Evolutionary conservation across 805 yeast species (phyloP).

Genomic region (Suhomyces sp.): DNA sequence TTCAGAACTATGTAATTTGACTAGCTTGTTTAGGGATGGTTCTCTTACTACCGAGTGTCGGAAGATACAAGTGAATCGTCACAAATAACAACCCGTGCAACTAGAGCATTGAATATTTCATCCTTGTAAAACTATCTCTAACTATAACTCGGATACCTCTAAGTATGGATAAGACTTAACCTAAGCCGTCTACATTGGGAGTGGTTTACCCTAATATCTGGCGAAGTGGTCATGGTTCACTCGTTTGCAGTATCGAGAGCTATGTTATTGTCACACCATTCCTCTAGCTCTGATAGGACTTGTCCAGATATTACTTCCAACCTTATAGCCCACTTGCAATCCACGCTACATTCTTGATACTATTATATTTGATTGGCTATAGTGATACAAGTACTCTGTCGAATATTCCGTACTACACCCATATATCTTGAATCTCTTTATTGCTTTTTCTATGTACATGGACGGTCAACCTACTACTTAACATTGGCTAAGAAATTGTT

Average conservation of each 20-base stretch:
- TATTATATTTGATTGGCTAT: too few species aligned
- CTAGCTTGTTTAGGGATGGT: too few species aligned
- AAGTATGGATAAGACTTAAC: neutral
- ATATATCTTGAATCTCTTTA: neutral
- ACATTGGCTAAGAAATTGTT: slow-evolving; percentile 72
- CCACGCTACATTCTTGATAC: neutral
- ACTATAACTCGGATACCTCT: too few species aligned
- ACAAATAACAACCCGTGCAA: too few species aligned
- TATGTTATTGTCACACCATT: neutral
- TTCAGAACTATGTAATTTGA: too few species aligned
- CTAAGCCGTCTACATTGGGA: neutral
- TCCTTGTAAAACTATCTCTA: too few species aligned
- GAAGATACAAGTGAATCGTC: too few species aligned
- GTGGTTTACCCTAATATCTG: neutral
- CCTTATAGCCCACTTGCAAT: too few species aligned
- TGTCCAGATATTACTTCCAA: neutral
- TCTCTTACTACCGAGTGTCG: too few species aligned
- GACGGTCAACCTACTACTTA: slow-evolving; percentile 15
- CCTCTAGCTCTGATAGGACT: neutral
- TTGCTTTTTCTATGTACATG: neutral
- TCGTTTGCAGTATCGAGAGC: too few species aligned
- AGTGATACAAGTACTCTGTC: neutral
- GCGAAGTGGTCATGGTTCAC: neutral
- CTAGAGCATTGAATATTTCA: too few species aligned
- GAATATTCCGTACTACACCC: neutral